phyloP scores from a whole-genome alignment of 2,329 filamentous ascomycete genomes.

The Eurotiales sp. region DNA sequence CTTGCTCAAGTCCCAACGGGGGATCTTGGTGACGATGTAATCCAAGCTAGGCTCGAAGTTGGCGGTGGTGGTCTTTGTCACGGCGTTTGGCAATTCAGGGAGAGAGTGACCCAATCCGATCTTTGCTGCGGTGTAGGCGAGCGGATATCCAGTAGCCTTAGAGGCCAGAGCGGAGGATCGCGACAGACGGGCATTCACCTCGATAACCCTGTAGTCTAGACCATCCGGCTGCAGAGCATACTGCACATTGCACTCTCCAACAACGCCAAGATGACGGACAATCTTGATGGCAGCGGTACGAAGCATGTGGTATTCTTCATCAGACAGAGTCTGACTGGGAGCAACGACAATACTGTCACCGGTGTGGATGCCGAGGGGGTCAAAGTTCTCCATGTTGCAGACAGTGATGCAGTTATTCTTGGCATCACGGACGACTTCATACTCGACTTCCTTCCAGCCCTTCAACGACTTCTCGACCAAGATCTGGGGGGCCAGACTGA shows the following conservation, averaged over 20 bases:
- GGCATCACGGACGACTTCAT: constrained; percentile 94
- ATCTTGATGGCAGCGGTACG: constrained; percentile 97
- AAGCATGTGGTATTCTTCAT: constrained; percentile 99
- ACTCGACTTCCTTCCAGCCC: constrained; percentile 99
- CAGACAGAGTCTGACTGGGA: constrained; percentile 91
- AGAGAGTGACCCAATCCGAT: constrained; percentile 94
- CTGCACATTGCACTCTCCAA: constrained; percentile 98
- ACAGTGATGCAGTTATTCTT: constrained; percentile 99
- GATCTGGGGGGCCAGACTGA: constrained; percentile 93
- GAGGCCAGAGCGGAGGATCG: constrained; percentile 95
- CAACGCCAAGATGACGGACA: constrained; percentile 91
- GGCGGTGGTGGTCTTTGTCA: constrained; percentile 96
- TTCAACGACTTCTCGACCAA: constrained; percentile 97
- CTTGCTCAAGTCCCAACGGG: constrained; percentile 96
- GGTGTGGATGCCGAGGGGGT: constrained; percentile 94
- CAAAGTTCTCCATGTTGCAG: constrained; percentile 99
- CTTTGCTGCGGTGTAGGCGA: constrained; percentile 97
- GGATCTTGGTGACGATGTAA: constrained; percentile 98
- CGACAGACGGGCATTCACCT: constrained; percentile 97
- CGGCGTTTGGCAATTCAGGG: constrained; percentile 92
- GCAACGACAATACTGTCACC: constrained; percentile 98
- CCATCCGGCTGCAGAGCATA: constrained; percentile 96
- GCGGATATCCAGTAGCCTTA: constrained; percentile 95
- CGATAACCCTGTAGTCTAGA: constrained; percentile 96
- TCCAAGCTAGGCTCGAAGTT: constrained; percentile 98